These are phyloP conservation scores for Venturia asperata DNA, from an alignment of 2,329 filamentous ascomycete genomes.

Conservation along the genomic window DNA sequence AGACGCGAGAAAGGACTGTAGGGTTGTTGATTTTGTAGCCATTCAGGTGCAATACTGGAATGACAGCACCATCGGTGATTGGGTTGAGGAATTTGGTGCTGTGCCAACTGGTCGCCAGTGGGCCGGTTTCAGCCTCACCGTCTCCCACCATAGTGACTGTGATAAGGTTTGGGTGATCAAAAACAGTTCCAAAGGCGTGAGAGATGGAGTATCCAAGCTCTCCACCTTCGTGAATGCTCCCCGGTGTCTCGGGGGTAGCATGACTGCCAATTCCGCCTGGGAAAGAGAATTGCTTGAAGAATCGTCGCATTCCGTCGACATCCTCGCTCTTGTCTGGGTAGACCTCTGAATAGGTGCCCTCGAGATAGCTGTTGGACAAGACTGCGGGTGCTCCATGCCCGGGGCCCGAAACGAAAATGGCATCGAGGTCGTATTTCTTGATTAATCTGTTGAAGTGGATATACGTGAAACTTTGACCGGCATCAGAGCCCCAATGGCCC, in stretches of 20 bases:
- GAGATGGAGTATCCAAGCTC: constrained; percentile 77
- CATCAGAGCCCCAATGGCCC: constrained; percentile 72
- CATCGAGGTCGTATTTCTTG: constrained; percentile 69
- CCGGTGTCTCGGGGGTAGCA: constrained; percentile 71
- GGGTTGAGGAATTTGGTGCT: constrained; percentile 78
- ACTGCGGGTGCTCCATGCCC: constrained; percentile 72
- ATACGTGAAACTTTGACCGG: constrained; percentile 74
- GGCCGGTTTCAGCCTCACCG: constrained; percentile 74
- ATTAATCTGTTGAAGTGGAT: constrained; percentile 78
- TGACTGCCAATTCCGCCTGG: constrained; percentile 72
- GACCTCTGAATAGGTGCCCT: constrained; percentile 70
- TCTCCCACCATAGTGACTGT: constrained; percentile 73
- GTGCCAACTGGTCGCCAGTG: constrained; percentile 73
- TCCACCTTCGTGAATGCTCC: constrained; percentile 70
- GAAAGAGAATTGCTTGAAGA: constrained; percentile 81
- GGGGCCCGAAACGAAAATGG: constrained; percentile 67
- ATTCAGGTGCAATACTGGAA: constrained; percentile 71
- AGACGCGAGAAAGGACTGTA: constrained; percentile 64
- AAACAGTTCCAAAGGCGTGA: constrained; percentile 71
- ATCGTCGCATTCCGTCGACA: constrained; percentile 60
- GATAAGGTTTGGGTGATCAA: constrained; percentile 67
- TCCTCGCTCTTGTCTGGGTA: constrained; percentile 68
- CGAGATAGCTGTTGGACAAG: constrained; percentile 68
- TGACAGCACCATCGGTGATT: constrained; percentile 67
- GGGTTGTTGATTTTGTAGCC: constrained; percentile 84